Base-by-base conservation (phyloP, 2,329 filamentous ascomycete species). In the Scleromitrula shiraiana region DNA sequence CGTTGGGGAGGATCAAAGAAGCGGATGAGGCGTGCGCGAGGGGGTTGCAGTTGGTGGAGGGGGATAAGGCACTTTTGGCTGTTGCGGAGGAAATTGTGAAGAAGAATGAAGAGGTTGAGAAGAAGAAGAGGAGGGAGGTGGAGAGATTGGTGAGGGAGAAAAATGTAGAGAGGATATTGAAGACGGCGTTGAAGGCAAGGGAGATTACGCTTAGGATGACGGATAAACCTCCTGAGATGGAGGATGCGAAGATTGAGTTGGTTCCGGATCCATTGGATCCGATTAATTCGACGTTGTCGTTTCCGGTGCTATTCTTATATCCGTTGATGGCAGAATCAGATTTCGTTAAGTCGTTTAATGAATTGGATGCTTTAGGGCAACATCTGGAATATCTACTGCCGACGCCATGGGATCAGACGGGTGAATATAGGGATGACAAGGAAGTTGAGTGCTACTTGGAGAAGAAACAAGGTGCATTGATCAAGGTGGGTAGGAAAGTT, bases 391-490 rank as follows among this genome's bases (percentile, higher is more conserved):
- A 96, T 61, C 83, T 97, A 8, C 78, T 98, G 50, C 91, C 91
- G 2, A 67, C 90, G 2, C 88, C 89, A 10, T 98, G 93, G 93
- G 93, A 97, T 59, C 61, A 65, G 14, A 70, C 75, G 51, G 67
- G 74, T 2, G 80, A 80, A 59, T 96, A 95, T 66, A 76, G 70
- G 1, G 58, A 74, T 1, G 71, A 72, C 0, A 71, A 68, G 1
- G 87, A 95, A 0, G 87, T 95, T 4, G 89, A 95, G 57, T 93
- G 88, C 61, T 97, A 88, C 66, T 84, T 95, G 72, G 89, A 96
- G 71, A 97, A 89, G 0, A 68, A 69, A 4, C 71, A 73, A 0
- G 89, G 89, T 0, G 89, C 90, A 0, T 66, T 98, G 59, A 79
- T 95, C 60, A 96, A 95, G 70, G 82, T 90, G 19, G 91, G 93